Evolutionary conservation across 2,329 filamentous ascomycete species (phyloP), one percentile per base, ranked within the genome.

Genomic region (Penicillium sp.): DNA sequence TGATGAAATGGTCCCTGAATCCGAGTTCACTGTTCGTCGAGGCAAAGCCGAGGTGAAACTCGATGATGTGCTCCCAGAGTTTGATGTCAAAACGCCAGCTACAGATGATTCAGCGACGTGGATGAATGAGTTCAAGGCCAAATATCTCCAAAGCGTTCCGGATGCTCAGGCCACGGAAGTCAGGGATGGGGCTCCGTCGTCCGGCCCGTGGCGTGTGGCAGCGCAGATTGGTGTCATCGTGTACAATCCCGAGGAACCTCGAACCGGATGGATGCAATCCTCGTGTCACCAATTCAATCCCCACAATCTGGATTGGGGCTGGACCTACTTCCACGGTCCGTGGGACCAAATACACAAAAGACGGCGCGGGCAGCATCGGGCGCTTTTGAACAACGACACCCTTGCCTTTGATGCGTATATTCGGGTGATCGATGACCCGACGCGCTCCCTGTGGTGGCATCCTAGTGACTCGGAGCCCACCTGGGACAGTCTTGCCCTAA

Each of bases 211-310:
- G 72, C 65, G 73, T 29, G 68, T 75, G 9, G 75, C 81, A n/a
- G 81, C 80, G 3, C 81, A 84, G 61, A 72, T 84, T 33, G 77
- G 76, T 35, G 75, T 84, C 25, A 75, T 83, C 40, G 68, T 83
- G 41, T 84, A 84, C 69, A 84, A 84, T 52, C 81, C 81, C 0
- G 70, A 73, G 26, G 81, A 84, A 56, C 81, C 81, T 39, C 75
- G 80, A 5, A 79, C 79, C 4, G 74, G 79, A 48, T 76, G 76
- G 61, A 75, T 74, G 57, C 73, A 78, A 46, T 77, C 74, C 9
- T 80, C 78, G 37, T 72, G 75, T 40, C 80, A 83, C 61, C 78
- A 81, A 47, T 84, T 82, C 64, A 78, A 77, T 55, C 72, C 73
- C 29, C 70, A 76, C 44, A 79, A 78, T 37, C 65, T 80, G 9